Evolutionary conservation across 2,329 filamentous ascomycete species (phyloP).

Genomic region (Reticulascus tulasneorum): DNA sequence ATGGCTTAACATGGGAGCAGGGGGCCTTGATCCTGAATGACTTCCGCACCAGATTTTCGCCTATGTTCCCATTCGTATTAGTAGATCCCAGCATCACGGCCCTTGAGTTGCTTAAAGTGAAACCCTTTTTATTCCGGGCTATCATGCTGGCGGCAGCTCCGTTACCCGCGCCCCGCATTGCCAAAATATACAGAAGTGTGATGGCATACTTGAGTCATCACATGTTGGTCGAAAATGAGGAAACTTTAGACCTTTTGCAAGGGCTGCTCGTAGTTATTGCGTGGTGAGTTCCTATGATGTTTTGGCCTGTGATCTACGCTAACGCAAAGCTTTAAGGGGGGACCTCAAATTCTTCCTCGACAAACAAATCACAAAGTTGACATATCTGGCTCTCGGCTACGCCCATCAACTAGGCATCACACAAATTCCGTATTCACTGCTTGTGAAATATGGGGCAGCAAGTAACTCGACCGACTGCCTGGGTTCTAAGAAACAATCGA

Average conservation of each 20-base stretch:
- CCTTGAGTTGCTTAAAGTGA: conserved; percentile 24
- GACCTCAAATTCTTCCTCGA: conserved; percentile 30
- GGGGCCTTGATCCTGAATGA: conserved; percentile 28
- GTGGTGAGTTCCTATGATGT: conserved; percentile 30
- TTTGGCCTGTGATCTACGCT: neutral
- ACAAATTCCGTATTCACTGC: conserved; percentile 13
- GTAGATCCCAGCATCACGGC: conserved; percentile 25
- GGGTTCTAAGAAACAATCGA: no score
- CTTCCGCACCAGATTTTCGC: conserved; percentile 27
- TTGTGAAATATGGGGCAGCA: no score
- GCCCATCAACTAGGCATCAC: conserved; percentile 36
- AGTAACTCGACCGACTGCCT: no score
- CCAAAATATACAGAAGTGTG: conserved; percentile 37
- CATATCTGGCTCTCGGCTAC: conserved; percentile 35
- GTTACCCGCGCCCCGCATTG: conserved; percentile 20
- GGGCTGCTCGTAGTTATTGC: conserved; percentile 40
- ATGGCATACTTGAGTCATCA: conserved; percentile 38
- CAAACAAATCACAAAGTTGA: conserved; percentile 30
- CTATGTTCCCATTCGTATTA: conserved; percentile 34
- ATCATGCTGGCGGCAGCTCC: conserved; percentile 33
- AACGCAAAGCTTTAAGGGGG: conserved; percentile 24
- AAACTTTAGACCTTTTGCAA: conserved; percentile 40
- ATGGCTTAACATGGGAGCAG: conserved; percentile 35
- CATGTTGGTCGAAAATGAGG: conserved; percentile 36
- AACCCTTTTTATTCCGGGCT: conserved; percentile 34